phyloP scores from a whole-genome alignment of 1,284 basidiomycete species.

The Papiliotrema laurentii region DNA sequence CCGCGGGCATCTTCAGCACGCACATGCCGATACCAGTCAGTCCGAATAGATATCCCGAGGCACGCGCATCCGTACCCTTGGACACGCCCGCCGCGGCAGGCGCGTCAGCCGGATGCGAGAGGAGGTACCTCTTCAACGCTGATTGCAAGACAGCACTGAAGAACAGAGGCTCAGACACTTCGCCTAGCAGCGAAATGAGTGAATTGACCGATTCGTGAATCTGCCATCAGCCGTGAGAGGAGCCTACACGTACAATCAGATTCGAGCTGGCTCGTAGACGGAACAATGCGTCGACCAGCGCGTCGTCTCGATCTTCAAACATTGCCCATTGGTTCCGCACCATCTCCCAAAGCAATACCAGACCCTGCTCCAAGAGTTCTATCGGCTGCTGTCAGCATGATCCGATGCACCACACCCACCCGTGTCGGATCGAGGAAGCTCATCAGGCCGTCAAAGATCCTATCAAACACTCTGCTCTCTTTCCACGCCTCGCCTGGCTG shows the following conservation, averaged over 20 bases:
- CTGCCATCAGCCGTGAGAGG: conserved; percentile 18
- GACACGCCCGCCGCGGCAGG: neutral
- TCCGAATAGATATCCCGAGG: conserved; percentile 33
- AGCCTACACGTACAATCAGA: conserved; percentile 26
- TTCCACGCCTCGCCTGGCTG: conserved; percentile 20
- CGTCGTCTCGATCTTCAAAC: conserved; percentile 33
- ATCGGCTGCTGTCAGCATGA: conserved; percentile 10
- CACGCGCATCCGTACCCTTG: neutral
- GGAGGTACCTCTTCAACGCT: conserved; percentile 25
- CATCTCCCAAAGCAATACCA: conserved; percentile 41
- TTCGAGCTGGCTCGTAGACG: conserved; percentile 23
- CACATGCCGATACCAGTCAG: conserved; percentile 40
- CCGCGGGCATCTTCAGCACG: conserved; percentile 29
- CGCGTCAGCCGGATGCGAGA: conserved; percentile 5
- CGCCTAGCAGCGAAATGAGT: conserved; percentile 31
- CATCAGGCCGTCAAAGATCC: conserved; percentile 27
- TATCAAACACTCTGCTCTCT: conserved; percentile 24
- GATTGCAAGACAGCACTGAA: conserved; percentile 27
- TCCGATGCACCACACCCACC: conserved; percentile 12
- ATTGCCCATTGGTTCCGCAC: conserved; percentile 41
- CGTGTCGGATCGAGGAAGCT: conserved; percentile 20
- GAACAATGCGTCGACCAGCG: conserved; percentile 33
- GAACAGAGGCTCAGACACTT: conserved; percentile 38
- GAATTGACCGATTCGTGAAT: conserved; percentile 41
- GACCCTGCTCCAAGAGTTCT: conserved; percentile 28